These are phyloP conservation scores for Jatropha multifida DNA, from an alignment of 441 rosid genomes.

Conservation along the genomic window DNA sequence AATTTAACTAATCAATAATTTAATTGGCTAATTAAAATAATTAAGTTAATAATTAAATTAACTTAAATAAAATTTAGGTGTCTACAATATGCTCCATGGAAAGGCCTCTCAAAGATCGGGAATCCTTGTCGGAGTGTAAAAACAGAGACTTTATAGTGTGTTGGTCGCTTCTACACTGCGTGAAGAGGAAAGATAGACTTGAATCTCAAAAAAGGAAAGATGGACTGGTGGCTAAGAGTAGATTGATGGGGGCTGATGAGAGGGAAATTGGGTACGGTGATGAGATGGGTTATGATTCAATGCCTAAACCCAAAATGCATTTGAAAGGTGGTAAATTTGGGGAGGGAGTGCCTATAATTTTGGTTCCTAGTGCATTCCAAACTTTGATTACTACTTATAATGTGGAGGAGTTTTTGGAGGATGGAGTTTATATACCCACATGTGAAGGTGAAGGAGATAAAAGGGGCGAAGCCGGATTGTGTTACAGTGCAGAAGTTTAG, in stretches of 20 bases:
- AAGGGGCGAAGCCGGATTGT: constrained; percentile 80
- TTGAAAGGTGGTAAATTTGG: constrained; percentile 79
- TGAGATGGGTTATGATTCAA: constrained; percentile 55
- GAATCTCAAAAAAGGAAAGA: too few relatives aligned
- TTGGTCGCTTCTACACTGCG: too few relatives aligned
- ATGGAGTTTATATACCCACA: constrained; percentile 84
- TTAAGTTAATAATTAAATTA: too few relatives aligned
- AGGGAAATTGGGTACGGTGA: constrained; percentile 69
- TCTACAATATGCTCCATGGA: too few relatives aligned
- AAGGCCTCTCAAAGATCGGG: too few relatives aligned
- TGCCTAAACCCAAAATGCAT: constrained; percentile 59
- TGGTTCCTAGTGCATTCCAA: constrained; percentile 92
- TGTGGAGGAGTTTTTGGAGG: constrained; percentile 91
- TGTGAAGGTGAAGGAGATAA: constrained; percentile 86
- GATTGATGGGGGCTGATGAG: constrained; percentile 72
- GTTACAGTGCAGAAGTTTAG: constrained; percentile 96
- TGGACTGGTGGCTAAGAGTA: too few relatives aligned
- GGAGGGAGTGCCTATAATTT: constrained; percentile 89
- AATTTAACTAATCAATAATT: too few relatives aligned
- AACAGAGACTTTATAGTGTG: too few relatives aligned
- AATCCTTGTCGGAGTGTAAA: too few relatives aligned
- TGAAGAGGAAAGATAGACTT: too few relatives aligned
- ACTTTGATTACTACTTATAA: constrained; percentile 86
- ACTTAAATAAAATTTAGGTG: too few relatives aligned
- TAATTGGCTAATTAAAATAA: too few relatives aligned